A percentile compares a stretch with the other conserved stretches of the same genome.
phyloP scores from a whole-genome alignment of 495 filamentous ascomycete species.

The Penicillium nucicola region DNA sequence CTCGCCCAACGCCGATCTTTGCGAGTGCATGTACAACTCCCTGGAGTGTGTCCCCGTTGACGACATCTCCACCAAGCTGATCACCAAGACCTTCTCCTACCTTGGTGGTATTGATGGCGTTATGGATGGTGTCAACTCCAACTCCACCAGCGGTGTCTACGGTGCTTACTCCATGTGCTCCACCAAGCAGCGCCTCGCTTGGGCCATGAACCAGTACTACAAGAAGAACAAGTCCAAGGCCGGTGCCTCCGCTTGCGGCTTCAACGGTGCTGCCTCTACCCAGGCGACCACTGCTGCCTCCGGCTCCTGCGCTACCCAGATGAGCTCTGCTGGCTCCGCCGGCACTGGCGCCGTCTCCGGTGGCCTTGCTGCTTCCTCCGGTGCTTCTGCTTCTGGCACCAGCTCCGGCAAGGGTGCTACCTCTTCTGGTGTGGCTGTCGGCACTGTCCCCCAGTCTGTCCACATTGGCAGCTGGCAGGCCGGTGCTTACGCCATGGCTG shows the following conservation, averaged over 20 bases:
- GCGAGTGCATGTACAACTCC: conserved; percentile 78
- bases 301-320: conserved; percentile 48
- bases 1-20: conserved; percentile 71
- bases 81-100: conserved; percentile 64
- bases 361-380: conserved; percentile 46
- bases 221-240: conserved; percentile 48
- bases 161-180: conserved; percentile 91
- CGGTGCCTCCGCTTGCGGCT: conserved; percentile 57
- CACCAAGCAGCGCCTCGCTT: conserved; percentile 71
- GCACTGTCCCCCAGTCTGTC: conserved; percentile 50
- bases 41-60: conserved; percentile 66
- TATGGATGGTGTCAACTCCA: conserved; percentile 69
- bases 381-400: conserved; percentile 25
- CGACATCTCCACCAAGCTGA: conserved; percentile 51
- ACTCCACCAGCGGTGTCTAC: conserved; percentile 69
- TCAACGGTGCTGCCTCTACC: conserved; percentile 60
- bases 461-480: conserved; percentile 62
- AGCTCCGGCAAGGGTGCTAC: conserved; percentile 35
- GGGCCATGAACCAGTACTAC: conserved; percentile 82
- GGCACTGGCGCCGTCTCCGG: conserved; percentile 62
- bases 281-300: conserved; percentile 42
- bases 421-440: conserved; percentile 40
- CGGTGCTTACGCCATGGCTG: conserved; percentile 65
- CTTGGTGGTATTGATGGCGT: conserved; percentile 60
- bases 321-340: conserved; percentile 60